These are phyloP conservation scores for Cutaneotrichosporon cyanovorans DNA, from an alignment of 1,284 basidiomycete species.

Conservation along the genomic window DNA sequence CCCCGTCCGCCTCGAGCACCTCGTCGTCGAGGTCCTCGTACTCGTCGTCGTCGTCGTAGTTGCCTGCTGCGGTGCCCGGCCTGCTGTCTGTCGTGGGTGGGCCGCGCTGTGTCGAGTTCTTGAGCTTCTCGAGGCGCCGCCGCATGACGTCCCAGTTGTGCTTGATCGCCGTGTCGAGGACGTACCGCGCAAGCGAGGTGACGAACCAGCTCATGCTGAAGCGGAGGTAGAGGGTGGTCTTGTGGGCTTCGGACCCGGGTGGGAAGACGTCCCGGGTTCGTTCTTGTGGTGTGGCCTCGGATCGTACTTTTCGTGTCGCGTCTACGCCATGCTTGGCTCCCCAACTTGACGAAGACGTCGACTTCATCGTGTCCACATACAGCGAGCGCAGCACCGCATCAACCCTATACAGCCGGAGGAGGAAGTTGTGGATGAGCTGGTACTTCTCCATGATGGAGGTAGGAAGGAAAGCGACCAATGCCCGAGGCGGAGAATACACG, in stretches of 20 bases:
- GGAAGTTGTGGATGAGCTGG: conserved; percentile 67
- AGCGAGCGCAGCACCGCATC: conserved; percentile 61
- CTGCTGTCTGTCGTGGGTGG: conserved; percentile 14
- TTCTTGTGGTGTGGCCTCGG: not conserved
- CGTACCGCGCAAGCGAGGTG: conserved; percentile 57
- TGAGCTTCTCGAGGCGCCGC: conserved; percentile 36
- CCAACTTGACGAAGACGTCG: conserved; percentile 1
- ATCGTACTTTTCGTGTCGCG: conserved; percentile 1
- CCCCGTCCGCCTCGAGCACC: conserved; percentile 25
- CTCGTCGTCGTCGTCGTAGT: conserved; percentile 17
- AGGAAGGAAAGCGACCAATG: conserved; percentile 63
- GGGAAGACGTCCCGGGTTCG: conserved; percentile 50
- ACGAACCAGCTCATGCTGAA: conserved; percentile 67
- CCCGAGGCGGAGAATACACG: conserved; percentile 69
- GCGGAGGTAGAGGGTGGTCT: conserved; percentile 58
- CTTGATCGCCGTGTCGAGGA: conserved; percentile 68
- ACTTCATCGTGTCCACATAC: conserved; percentile 48
- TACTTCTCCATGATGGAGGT: conserved; percentile 68
- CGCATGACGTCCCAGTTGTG: conserved; percentile 66
- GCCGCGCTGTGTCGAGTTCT: conserved; percentile 3
- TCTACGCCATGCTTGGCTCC: conserved; percentile 28
- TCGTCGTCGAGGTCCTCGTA: conserved; percentile 15
- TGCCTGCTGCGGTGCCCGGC: conserved; percentile 19
- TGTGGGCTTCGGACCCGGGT: conserved; percentile 52
- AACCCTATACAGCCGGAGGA: conserved; percentile 67